Base-by-base conservation (phyloP, 208 protist species). In the Trypanosoma vivax region DNA sequence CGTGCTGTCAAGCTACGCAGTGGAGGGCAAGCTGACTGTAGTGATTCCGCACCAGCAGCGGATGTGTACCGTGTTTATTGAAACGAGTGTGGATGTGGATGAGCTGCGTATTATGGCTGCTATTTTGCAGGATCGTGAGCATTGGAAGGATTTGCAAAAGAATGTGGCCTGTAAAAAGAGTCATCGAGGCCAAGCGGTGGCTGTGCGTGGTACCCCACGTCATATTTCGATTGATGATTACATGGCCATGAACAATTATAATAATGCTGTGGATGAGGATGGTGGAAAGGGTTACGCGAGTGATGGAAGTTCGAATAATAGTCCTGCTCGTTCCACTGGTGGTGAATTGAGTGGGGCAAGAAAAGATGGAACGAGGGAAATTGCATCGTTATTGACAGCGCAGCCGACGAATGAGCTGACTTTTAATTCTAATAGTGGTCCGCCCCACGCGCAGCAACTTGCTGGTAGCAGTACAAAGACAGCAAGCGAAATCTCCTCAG, bases 11-110 rank as follows among this genome's bases (percentile, higher is more conserved):
- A 46, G 70, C 13, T 73, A 76, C 41, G 66, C 74, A 1, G 38
- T 48, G 18, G 62, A 77, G 40, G 85, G 85, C 11, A 88, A 78
- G 38, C 61, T 92, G 11, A 92, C 81, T 5, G 64, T 92, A 50
- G 53, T 86, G 16, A 43, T 89, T 13, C 59, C 65, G 45, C 79
- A 92, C 42, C 66, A 73, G 40, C 27, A 46, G 28, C 68, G 65
- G 1, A 1, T 75, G 42, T 87, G 77, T 50, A 85, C 63, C 31
- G 57, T 92, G 14, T 76, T 88, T 47, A 82, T 92, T 53, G 73
- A 87, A 23, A 88, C 85, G 0, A 45, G 21, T 11, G 49, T 41
- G 0, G 85, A 92, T 55, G 40, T 89, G 2, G 65, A 79, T 25
- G 78, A 62, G 56, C 57, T 92, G 24, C 43, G 48, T 11, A 67